Evolutionary conservation across 129 eudicot genomes (phyloP).

Genomic region (Escallonia herrerae): DNA sequence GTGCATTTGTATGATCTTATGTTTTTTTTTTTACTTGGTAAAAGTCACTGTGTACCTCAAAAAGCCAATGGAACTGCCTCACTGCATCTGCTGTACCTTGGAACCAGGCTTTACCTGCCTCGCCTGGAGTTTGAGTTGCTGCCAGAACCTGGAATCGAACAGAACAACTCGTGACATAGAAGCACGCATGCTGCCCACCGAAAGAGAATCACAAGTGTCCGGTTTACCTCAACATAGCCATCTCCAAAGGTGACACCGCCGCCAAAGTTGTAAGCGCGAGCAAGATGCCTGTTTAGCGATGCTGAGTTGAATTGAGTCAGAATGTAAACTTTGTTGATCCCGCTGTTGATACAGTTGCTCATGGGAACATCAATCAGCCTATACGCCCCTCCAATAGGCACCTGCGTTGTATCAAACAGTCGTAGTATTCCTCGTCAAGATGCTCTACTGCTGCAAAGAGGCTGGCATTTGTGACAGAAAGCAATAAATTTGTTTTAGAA

Average conservation of each 20-base stretch:
- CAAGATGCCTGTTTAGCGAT: slow-evolving; percentile 86
- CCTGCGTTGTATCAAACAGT: slow-evolving; percentile 40
- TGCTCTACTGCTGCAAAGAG: not conserved
- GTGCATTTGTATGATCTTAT: not conserved
- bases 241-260: slow-evolving; percentile 73
- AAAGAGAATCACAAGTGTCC: no score
- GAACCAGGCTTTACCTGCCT: slow-evolving; percentile 85
- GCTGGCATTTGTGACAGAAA: no score
- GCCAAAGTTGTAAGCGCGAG: slow-evolving; percentile 77
- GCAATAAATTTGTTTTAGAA: not conserved
- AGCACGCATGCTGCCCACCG: no score
- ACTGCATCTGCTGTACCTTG: slow-evolving; percentile 99
- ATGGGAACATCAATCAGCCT: slow-evolving; percentile 92
- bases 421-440: not conserved
- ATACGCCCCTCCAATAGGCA: slow-evolving; percentile 94
- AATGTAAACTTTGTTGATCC: slow-evolving; percentile 83
- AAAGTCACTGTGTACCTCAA: slow-evolving; percentile 48
- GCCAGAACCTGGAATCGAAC: slow-evolving; percentile 57
- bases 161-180: not conserved
- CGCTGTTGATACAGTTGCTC: slow-evolving; percentile 98
- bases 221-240: slow-evolving; percentile 79
- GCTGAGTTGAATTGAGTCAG: slow-evolving; percentile 93
- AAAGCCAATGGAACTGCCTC: slow-evolving; percentile 93
- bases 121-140: slow-evolving; percentile 98
- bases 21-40: no score